These are phyloP conservation scores for Centrapalus pauciflorus DNA, from an alignment of 129 eudicot species.

Conservation along the genomic window DNA sequence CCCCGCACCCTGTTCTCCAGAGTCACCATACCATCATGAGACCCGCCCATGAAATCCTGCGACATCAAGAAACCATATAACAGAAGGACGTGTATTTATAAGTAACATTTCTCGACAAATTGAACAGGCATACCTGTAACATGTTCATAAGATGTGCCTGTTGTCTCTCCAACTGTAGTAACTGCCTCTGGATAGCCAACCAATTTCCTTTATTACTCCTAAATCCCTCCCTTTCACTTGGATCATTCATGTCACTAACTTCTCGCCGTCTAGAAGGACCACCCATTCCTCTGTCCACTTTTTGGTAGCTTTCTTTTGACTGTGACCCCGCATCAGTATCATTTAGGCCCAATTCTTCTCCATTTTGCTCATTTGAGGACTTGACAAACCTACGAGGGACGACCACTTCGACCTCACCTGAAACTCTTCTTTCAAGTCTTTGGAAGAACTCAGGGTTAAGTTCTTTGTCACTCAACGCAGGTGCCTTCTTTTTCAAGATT, in stretches of 20 bases:
- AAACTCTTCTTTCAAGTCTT: conserved; percentile 68
- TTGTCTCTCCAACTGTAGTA: conserved; percentile 81
- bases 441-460: conserved; percentile 88
- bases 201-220: conserved; percentile 73
- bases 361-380: conserved; percentile 44
- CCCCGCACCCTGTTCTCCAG: conserved; percentile 87
- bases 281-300: conserved; percentile 35
- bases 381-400: conserved; percentile 73
- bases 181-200: conserved; percentile 92
- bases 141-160: conserved; percentile 93
- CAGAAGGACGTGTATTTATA: background rate
- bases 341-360: conserved; percentile 35
- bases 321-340: conserved; percentile 35
- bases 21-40: conserved; percentile 93
- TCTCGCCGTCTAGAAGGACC: conserved; percentile 49
- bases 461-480: conserved; percentile 75
- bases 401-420: conserved; percentile 89
- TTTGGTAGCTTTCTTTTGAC: conserved; percentile 33
- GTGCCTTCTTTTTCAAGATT: conserved; percentile 70
- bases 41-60: conserved; percentile 99
- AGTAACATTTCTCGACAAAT: background rate
- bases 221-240: conserved; percentile 45
- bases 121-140: conserved; percentile 63
- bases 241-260: conserved; percentile 44
- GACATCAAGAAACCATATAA: conserved; percentile 14